Evolutionary conservation across 805 yeast genomes (phyloP), one percentile per base, ranked within the genome.

Genomic region (Yamadazyma insecticola): DNA sequence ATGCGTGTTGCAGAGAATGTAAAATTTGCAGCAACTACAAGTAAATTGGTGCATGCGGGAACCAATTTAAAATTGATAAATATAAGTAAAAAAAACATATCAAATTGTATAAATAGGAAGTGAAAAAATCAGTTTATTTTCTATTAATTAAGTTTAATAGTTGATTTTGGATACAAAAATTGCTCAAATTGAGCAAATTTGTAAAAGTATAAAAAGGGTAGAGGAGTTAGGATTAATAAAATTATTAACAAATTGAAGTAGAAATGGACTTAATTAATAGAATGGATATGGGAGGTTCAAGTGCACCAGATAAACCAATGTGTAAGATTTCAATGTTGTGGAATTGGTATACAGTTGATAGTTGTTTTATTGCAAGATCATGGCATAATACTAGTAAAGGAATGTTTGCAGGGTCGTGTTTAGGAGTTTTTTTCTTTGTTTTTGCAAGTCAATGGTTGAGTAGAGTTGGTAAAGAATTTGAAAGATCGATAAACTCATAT

Each of bases 371-470:
- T 38, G 67, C 84, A 6, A 60, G 52, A 26, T 57, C 78, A 18
- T 80, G 88, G 88, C 83, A 75, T 36, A 74, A 76, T 26, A 63
- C 54, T 11, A 60, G 77, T 2, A 60, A 59, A 33, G 81, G 79
- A 1, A 76, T 67, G 55, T 80, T 80, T 57, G 86, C 83, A 3
- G 86, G 85, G n/a, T 67, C 83, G 1, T 81, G 87, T 55, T 62
- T 81, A 18, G 86, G 86, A n/a, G 74, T 76, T 7, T 72, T 78
- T 48, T 57, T 73, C 17, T 57, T 81, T 47, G 79, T 76, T 3
- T 51, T 78, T 29, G 70, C 72, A 8, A 63, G 76, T 7, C 78
- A 76, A 46, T 70, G 78, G 73, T 52, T 76, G 30, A 73, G 74
- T 41, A 59, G 85, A 22, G 51, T 46, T 24, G 39, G 41, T 15